Conservation (phyloP, 2,329 filamentous ascomycete genomes). For the Arthrobotrys pseudoclavata region DNA sequence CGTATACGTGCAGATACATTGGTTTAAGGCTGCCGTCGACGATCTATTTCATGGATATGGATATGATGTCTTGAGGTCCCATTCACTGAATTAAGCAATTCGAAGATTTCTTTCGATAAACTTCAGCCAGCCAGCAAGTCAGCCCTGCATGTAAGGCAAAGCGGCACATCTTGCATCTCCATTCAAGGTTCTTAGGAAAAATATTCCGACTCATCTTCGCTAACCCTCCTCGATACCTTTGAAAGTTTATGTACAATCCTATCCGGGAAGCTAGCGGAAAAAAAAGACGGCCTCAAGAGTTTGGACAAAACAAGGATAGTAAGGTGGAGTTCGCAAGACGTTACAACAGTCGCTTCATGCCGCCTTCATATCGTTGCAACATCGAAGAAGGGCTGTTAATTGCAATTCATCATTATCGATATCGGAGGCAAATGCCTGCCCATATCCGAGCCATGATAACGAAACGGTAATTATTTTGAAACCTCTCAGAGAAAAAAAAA, state of each 20-base stretch:
- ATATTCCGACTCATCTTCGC: slow-evolving; percentile 14
- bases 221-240: neutral
- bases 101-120: neutral
- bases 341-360: slow-evolving; percentile 25
- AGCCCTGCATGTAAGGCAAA: slow-evolving; percentile 18
- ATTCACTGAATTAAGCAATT: neutral
- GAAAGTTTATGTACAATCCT: slow-evolving; percentile 21
- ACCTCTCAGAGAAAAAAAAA: slow-evolving; percentile 20
- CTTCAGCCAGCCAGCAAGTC: slow-evolving; percentile 5
- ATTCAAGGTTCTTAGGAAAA: slow-evolving; percentile 10
- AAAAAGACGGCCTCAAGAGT: slow-evolving; percentile 3
- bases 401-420: neutral
- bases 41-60: neutral
- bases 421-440: slow-evolving; percentile 6
- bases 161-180: slow-evolving; percentile 17
- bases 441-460: slow-evolving; percentile 22
- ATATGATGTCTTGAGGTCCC: slow-evolving; percentile 3
- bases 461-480: slow-evolving; percentile 31
- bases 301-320: slow-evolving; percentile 13
- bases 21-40: slow-evolving; percentile 19
- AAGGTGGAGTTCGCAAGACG: slow-evolving; percentile 18
- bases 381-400: neutral
- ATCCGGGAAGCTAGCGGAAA: slow-evolving; percentile 20
- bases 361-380: neutral
- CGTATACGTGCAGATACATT: slow-evolving; percentile 12